Evolutionary conservation across 2,329 filamentous ascomycete species (phyloP).

Genomic region (Colletotrichum sp.): DNA sequence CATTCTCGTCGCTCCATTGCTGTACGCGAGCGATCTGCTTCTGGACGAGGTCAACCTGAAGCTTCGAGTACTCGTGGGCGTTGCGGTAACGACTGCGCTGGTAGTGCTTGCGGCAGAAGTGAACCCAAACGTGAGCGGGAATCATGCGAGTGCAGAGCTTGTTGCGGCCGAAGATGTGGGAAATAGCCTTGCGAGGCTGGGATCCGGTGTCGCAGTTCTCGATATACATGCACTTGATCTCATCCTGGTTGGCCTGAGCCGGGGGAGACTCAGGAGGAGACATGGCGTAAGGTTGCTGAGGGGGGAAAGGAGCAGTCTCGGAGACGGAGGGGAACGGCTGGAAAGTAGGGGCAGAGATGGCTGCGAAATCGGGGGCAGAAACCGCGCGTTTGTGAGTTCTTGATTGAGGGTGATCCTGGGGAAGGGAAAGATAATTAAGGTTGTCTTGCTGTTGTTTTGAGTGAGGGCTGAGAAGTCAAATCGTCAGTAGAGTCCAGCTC

Average conservation of each 20-base stretch:
- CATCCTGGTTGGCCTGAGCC: conserved; percentile 9
- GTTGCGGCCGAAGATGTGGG: conserved; percentile 84
- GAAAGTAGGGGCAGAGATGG: conserved; percentile 24
- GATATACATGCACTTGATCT: conserved; percentile 57
- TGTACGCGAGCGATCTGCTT: conserved; percentile 68
- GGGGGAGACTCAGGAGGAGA: conserved; percentile 3
- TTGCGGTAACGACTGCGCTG: conserved; percentile 77
- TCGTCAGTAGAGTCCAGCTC: conserved; percentile 13
- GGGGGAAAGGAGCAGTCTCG: conserved; percentile 5
- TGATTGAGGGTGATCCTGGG: conserved; percentile 21
- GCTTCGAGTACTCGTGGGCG: conserved; percentile 61
- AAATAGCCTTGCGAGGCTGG: conserved; percentile 75
- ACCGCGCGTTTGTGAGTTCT: conserved; percentile 53
- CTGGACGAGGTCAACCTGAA: conserved; percentile 69
- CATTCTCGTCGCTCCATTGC: conserved; percentile 63
- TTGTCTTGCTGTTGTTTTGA: conserved; percentile 19
- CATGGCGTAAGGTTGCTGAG: conserved; percentile 24
- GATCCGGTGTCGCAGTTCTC: conserved; percentile 64
- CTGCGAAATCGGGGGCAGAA: conserved; percentile 53
- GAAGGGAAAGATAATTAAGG: conserved; percentile 17
- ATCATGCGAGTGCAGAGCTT: conserved; percentile 78
- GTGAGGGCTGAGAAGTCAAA: conserved; percentile 8
- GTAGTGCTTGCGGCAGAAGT: conserved; percentile 83
- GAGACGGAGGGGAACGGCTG: conserved; percentile 23
- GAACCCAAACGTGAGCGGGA: conserved; percentile 73